phyloP scores from a whole-genome alignment of 2,329 filamentous ascomycete species.

The Rhytidhysteron rufulum region DNA sequence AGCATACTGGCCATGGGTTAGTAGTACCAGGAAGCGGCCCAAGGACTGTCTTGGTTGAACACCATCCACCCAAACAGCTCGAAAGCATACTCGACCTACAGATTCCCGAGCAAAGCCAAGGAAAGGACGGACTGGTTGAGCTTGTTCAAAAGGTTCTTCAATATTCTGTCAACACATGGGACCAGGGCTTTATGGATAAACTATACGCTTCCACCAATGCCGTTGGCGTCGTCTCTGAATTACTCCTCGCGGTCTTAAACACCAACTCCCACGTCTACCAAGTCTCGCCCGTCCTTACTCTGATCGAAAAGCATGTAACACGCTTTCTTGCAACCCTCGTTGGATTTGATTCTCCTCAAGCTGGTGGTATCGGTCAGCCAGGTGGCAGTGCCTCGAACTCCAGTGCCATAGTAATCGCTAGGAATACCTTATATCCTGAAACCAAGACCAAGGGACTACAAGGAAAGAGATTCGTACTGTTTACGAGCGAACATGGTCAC shows the following conservation, averaged over 20 bases:
- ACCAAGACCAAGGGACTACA: constrained; percentile 72
- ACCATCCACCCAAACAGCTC: constrained; percentile 42
- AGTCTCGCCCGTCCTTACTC: constrained; percentile 81
- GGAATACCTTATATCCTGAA: constrained; percentile 77
- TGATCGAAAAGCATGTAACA: constrained; percentile 83
- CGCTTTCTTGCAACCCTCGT: constrained; percentile 71
- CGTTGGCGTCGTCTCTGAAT: constrained; percentile 77
- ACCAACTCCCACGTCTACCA: constrained; percentile 95
- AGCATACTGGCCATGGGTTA: constrained; percentile 56
- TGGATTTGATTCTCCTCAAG: constrained; percentile 42
- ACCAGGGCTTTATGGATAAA: constrained; percentile 95
- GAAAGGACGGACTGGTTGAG: constrained; percentile 41
- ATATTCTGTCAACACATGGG: constrained; percentile 97
- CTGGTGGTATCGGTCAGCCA: constrained; percentile 71
- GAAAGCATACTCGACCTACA: constrained; percentile 35
- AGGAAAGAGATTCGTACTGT: constrained; percentile 66
- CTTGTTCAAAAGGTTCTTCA: constrained; percentile 66
- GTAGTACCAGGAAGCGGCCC: constrained; percentile 60
- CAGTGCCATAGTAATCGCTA: constrained; percentile 79
- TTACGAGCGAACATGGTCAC: constrained; percentile 87
- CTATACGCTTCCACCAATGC: constrained; percentile 88
- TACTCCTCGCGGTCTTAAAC: constrained; percentile 81
- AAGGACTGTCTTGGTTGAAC: constrained; percentile 42
- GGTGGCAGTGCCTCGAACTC: constrained; percentile 83
- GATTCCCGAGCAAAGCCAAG: constrained; percentile 33